Base-by-base conservation (phyloP, 1,284 basidiomycete genomes). In the Papiliotrema laurentii region DNA sequence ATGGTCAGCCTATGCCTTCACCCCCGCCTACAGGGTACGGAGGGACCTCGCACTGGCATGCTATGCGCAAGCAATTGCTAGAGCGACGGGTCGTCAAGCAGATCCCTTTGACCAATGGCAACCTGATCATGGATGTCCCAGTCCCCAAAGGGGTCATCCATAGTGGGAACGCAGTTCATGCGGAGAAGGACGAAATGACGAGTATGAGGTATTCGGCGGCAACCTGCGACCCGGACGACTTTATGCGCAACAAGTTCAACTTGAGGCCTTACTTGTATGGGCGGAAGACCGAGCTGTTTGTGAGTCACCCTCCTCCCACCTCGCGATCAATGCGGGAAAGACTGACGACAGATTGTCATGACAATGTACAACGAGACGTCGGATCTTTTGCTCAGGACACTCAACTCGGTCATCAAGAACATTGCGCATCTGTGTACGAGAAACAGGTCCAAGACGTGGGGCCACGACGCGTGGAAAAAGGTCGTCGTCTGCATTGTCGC, bases 291-390 rank as follows among this genome's bases (percentile, higher is more conserved):
- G 93, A 97, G 74, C 79, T 97, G 6, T 89, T 97, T 69, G 70
- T 72, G 42, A 59, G 30, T 37, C 35, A 5, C 11, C 13, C n/a
- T n/a, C n/a, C n/a, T n/a, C n/a, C n/a, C n/a, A n/a, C n/a, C n/a
- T n/a, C n/a, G n/a, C n/a, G n/a, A n/a, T n/a, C n/a, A n/a, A n/a
- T n/a, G n/a, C n/a, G n/a, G 25, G n/a, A 24, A 10, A 28, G 19
- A 19, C 36, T 31, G 19, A n/a, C 31, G 43, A 10, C 47, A 70
- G 68, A 92, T 97, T 62, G 89, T 90, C 43, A 89, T 91, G 86
- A 91, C 89, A 38, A 91, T 91, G 68, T 91, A 97, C 75, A 97
- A 97, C 71, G 93, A 97, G 74, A 88, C 93, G 67, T 88, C 93
- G 59, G 80, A 87, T 19, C 78, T 97, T 21, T 88, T 90, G 64